Conservation (phyloP, 169 alveolate species). For the Eimeria tenella region DNA sequence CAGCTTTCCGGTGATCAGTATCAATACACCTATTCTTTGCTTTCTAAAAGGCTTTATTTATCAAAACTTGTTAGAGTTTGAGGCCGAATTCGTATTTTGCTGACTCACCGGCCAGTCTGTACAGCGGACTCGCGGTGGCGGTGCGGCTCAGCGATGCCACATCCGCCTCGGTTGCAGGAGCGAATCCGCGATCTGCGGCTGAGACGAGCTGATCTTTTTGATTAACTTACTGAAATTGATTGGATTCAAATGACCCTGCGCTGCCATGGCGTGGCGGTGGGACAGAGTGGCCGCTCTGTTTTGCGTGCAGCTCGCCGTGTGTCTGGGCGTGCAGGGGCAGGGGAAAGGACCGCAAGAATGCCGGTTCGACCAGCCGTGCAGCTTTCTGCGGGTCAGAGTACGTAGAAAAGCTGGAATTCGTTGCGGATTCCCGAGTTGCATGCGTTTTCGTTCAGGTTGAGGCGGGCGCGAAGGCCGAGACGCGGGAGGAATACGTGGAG, state of each 20-base stretch:
- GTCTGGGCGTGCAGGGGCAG: constrained; percentile 23
- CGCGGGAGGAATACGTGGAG: constrained; percentile 48
- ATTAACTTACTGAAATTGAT: not conserved
- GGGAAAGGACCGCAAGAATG: not conserved
- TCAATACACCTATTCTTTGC: too few relatives aligned
- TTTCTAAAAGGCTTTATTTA: too few relatives aligned
- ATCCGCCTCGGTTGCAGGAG: too few relatives aligned
- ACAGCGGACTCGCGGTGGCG: too few relatives aligned
- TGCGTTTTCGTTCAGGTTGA: not conserved
- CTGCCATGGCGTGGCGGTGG: constrained; percentile 27
- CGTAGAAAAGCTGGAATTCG: not conserved
- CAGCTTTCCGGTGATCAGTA: too few relatives aligned
- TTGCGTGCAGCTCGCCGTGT: not conserved
- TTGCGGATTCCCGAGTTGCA: not conserved
- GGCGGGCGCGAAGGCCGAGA: not conserved
- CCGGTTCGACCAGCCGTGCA: not conserved
- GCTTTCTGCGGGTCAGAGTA: not conserved
- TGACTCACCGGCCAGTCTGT: too few relatives aligned
- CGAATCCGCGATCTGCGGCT: too few relatives aligned
- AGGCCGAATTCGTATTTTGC: too few relatives aligned
- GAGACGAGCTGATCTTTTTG: too few relatives aligned
- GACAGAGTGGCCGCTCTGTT: not conserved
- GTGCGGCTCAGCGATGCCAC: too few relatives aligned
- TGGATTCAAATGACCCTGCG: not conserved
- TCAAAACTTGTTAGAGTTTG: too few relatives aligned